These are phyloP conservation scores for Rhexocercosporidium sp. DNA, from an alignment of 2,329 filamentous ascomycete genomes.

Conservation along the genomic window DNA sequence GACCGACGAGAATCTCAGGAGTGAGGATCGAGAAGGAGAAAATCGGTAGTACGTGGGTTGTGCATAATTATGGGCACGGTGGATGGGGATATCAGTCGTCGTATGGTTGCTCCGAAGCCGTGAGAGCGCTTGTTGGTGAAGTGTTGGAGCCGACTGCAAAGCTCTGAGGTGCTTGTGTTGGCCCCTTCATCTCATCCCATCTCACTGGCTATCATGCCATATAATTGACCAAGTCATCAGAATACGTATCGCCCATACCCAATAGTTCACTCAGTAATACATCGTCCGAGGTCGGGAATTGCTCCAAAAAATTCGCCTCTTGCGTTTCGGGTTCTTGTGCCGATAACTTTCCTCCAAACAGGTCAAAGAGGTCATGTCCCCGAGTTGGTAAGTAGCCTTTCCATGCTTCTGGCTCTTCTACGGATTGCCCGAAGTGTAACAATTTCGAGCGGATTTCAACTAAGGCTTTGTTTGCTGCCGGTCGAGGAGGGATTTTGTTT, in stretches of 20 bases:
- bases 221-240: neutral
- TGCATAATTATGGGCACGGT: constrained; percentile 67
- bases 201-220: neutral
- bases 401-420: neutral
- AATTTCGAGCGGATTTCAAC: constrained; percentile 12
- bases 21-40: constrained; percentile 67
- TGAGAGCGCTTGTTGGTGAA: constrained; percentile 70
- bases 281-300: constrained; percentile 7
- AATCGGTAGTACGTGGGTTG: constrained; percentile 58
- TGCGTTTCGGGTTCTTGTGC: neutral
- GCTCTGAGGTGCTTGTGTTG: neutral
- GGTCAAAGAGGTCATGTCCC: constrained; percentile 7
- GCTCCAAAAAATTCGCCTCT: neutral
- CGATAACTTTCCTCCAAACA: neutral
- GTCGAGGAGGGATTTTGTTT: neutral
- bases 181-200: neutral
- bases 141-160: constrained; percentile 76
- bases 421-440: constrained; percentile 7
- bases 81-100: constrained; percentile 66
- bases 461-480: neutral
- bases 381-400: constrained; percentile 8
- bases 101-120: constrained; percentile 73
- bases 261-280: constrained; percentile 7
- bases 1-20: constrained; percentile 65
- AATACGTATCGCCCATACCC: constrained; percentile 8